Conservation (phyloP, 2,329 filamentous ascomycete genomes). For the Elsinoe perseae region DNA sequence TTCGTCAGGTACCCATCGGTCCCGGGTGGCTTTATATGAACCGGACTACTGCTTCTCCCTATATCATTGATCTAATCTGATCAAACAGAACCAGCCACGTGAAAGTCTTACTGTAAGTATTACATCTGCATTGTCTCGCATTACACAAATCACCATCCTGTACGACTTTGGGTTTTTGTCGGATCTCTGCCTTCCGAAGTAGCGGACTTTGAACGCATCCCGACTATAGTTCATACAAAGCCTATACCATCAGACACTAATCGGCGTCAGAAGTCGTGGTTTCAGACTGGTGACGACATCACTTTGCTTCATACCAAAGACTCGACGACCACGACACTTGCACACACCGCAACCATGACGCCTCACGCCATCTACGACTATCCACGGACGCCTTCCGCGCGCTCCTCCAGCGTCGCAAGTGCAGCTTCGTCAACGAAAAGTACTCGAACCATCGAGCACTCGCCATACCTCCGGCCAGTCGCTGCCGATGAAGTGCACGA, state of each 20-base stretch:
- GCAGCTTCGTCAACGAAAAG: not conserved
- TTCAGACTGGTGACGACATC: slow-evolving; percentile 7
- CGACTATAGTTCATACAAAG: not conserved
- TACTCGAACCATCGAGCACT: slow-evolving; percentile 10
- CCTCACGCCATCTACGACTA: slow-evolving; percentile 12
- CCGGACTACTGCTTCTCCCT: slow-evolving; percentile 1
- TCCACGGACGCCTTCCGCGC: slow-evolving; percentile 7
- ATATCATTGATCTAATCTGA: slow-evolving; percentile 11
- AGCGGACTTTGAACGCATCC: no score
- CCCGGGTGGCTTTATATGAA: slow-evolving; percentile 1
- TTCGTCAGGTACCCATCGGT: not conserved
- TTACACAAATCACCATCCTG: not conserved
- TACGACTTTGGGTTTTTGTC: not conserved
- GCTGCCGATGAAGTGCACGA: slow-evolving; percentile 63
- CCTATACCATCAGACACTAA: not conserved
- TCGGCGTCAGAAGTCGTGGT: not conserved
- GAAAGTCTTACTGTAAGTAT: not conserved
- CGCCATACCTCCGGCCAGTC: slow-evolving; percentile 44
- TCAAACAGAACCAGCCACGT: slow-evolving; percentile 3
- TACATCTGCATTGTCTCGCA: not conserved
- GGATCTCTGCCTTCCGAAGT: not conserved
- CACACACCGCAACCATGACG: slow-evolving; percentile 1
- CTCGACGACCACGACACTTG: not conserved
- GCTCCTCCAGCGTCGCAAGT: slow-evolving; percentile 8
- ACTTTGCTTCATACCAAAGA: not conserved